These are phyloP conservation scores for Fusarium agapanthi DNA, from an alignment of 2,329 filamentous ascomycete genomes.

Conservation along the genomic window DNA sequence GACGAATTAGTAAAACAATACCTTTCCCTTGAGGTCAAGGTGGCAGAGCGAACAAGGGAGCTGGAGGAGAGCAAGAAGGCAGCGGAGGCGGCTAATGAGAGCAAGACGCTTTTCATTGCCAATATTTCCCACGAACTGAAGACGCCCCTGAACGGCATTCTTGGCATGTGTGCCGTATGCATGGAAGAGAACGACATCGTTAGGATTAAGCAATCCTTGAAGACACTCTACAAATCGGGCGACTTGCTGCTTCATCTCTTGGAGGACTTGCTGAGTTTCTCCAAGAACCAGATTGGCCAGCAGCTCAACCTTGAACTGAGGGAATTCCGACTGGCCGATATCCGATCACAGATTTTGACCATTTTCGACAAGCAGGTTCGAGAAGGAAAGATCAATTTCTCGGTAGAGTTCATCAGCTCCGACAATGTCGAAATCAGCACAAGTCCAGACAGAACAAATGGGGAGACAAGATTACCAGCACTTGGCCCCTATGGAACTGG, in stretches of 20 bases:
- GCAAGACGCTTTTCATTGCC: conserved; percentile 96
- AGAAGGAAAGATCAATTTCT: conserved; percentile 79
- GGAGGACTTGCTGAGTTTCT: conserved; percentile 90
- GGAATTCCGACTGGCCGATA: conserved; percentile 85
- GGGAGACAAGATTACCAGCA: conserved; percentile 59
- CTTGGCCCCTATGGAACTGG: conserved; percentile 72
- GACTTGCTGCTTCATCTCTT: conserved; percentile 86
- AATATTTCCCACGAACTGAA: conserved; percentile 91
- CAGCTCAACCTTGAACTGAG: conserved; percentile 83
- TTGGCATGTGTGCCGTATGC: conserved; percentile 92
- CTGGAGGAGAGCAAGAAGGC: conserved; percentile 90
- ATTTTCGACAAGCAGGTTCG: conserved; percentile 92
- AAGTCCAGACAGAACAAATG: conserved; percentile 45
- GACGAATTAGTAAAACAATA: conserved; percentile 91
- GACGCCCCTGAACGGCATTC: conserved; percentile 92
- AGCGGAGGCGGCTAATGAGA: conserved; percentile 93
- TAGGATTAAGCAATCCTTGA: conserved; percentile 82
- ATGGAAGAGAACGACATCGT: conserved; percentile 88
- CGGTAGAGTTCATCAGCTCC: conserved; percentile 70
- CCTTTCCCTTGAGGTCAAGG: conserved; percentile 82
- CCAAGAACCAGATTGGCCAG: conserved; percentile 93
- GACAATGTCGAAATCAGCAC: conserved; percentile 37
- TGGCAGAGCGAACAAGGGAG: conserved; percentile 82
- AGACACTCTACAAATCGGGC: conserved; percentile 78
- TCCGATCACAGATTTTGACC: conserved; percentile 81